Evolutionary conservation across 805 yeast species (phyloP), one percentile per base, ranked within the genome.

Genomic region (Ogataea paraovalis): DNA sequence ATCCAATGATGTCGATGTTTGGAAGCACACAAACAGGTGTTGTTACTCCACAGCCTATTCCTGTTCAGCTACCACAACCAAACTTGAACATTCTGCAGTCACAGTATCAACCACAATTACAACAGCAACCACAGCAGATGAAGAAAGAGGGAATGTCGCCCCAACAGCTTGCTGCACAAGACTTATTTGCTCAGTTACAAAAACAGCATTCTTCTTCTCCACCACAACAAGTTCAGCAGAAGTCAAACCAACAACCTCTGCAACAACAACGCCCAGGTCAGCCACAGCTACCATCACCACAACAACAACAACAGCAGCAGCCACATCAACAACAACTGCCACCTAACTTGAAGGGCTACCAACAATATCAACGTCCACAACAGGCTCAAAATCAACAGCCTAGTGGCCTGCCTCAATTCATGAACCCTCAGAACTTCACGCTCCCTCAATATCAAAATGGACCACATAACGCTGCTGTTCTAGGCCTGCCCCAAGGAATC

Each of bases 261-360:
- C 60, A 46, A 25, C 56, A 42, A 34, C 54, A 53, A 25, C 55
- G 46, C 13, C 41, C 21, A 10, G 30, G 7, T 6, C 57, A 43
- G 18, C 56, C 49, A 19, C 48, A 45, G 16, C 61, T 50, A 22
- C 62, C 56, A 34, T 58, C 45, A 19, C 54, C 40, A 32, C 41
- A 32, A n/a, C 51, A 45, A 20, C 27, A 34, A n/a, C 43, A 39
- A 13, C 43, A 40, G 18, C 27, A 16, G 7, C 28, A 19, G 12
- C 28, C 7, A 21, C 27, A 20, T 4, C 39, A 20, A 21, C 39
- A 34, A 8, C 22, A 41, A 12, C 38, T 13, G 21, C 27, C 9
- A 8, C 48, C 39, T 18, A 40, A 34, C 30, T 19, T 12, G 38
- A 54, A 47, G 40, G 48, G 43, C 13, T 39, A 39, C 19, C 41